A percentile compares a stretch with the other conserved stretches of the same genome.
Conservation (phyloP, 73 alveolate species). For the Uronychia binucleata region DNA sequence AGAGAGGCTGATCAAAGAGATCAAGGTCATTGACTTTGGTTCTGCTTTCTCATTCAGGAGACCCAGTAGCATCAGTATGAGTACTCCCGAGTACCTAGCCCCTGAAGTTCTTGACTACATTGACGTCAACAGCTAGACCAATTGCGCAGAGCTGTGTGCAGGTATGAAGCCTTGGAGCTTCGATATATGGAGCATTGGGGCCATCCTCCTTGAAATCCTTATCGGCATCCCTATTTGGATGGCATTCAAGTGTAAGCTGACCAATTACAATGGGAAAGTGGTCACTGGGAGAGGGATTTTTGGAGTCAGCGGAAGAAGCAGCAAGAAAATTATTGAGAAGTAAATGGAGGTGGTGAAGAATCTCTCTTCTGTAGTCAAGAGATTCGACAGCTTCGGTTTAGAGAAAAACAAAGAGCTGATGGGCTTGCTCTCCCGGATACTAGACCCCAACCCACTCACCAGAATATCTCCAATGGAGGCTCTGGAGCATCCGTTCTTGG, state of each 20-base stretch:
- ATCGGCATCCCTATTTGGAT: constrained; percentile 82
- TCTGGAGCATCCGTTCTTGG: constrained; percentile 60
- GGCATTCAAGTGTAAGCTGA: constrained; percentile 54
- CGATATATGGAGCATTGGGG: constrained; percentile 78
- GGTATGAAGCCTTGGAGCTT: constrained; percentile 65
- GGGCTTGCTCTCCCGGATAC: constrained; percentile 37
- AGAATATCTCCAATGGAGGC: constrained; percentile 74
- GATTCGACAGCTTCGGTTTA: not conserved
- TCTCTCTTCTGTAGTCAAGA: constrained; percentile 1
- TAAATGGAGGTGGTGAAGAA: not conserved
- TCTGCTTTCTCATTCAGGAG: constrained; percentile 49
- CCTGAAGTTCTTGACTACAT: constrained; percentile 60
- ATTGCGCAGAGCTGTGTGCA: constrained; percentile 39
- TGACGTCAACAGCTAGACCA: constrained; percentile 25
- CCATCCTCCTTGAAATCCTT: constrained; percentile 64
- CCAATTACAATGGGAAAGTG: constrained; percentile 25
- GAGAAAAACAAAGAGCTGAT: not conserved
- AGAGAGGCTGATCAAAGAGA: constrained; percentile 23
- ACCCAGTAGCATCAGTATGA: constrained; percentile 37
- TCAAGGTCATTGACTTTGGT: constrained; percentile 78
- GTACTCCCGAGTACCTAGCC: constrained; percentile 79
- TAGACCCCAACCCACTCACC: constrained; percentile 59
- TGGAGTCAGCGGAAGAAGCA: constrained; percentile 18
- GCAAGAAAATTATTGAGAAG: constrained; percentile 2
- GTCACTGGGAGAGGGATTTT: constrained; percentile 24